Evolutionary conservation across 805 yeast species (phyloP).

Genomic region (Yarrowia porcina): DNA sequence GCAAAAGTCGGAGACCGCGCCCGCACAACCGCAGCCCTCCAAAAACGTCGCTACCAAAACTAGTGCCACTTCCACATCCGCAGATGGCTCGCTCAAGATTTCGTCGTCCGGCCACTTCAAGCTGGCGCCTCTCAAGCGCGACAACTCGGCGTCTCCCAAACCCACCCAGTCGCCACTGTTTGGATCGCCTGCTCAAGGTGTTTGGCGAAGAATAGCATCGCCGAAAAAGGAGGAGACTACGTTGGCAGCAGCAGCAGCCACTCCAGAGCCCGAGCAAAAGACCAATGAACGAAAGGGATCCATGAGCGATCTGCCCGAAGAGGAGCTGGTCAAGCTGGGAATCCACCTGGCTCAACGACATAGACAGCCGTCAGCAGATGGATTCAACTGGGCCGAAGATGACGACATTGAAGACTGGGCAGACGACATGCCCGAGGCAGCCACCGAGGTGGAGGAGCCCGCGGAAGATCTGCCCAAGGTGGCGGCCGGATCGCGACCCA

Average conservation of each 20-base stretch:
- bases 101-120: conserved; percentile 25
- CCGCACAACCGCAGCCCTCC: neutral
- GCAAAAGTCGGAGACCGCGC: conserved; percentile 7
- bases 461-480: neutral
- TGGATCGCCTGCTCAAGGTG: conserved; percentile 3
- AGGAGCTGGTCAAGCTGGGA: conserved; percentile 39
- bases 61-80: neutral
- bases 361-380: conserved; percentile 28
- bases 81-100: conserved; percentile 14
- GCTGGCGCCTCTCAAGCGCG: conserved; percentile 24
- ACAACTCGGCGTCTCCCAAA: conserved; percentile 17
- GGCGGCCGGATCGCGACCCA: conserved; percentile 5
- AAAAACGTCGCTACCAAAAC: neutral
- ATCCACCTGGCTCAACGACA: conserved; percentile 38
- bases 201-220: conserved; percentile 20
- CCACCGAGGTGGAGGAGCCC: conserved; percentile 14
- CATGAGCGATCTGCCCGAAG: conserved; percentile 32
- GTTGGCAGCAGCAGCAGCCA: neutral
- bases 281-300: conserved; percentile 9
- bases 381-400: conserved; percentile 41
- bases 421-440: conserved; percentile 27
- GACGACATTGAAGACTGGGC: conserved; percentile 41
- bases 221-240: conserved; percentile 5
- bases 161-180: conserved; percentile 20
- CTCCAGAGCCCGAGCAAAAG: conserved; percentile 10